phyloP scores from a whole-genome alignment of 768 basidiomycete genomes.

The Tulasnella sp. region DNA sequence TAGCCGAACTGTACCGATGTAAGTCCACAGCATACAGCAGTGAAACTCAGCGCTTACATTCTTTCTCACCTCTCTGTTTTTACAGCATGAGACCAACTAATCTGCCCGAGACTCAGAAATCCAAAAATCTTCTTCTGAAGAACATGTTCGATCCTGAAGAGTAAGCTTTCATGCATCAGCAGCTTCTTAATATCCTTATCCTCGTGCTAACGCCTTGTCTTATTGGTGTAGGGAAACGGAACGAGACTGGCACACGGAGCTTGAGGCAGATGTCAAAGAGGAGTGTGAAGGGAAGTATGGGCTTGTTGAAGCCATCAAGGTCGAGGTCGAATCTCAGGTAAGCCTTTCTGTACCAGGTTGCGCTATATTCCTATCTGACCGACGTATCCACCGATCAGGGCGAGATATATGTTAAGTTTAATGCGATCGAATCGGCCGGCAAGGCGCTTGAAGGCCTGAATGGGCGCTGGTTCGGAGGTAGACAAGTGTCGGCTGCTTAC shows the following conservation, averaged over 20 bases:
- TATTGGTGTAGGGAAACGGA: constrained; percentile 70
- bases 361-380: neutral
- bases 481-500: constrained; percentile 74
- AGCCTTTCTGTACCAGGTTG: constrained; percentile 20
- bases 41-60: neutral
- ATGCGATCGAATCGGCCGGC: constrained; percentile 63
- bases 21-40: neutral
- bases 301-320: constrained; percentile 71
- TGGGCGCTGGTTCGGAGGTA: constrained; percentile 94
- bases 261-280: constrained; percentile 89
- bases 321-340: constrained; percentile 90
- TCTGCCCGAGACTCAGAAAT: constrained; percentile 76
- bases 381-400: constrained; percentile 42
- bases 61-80: neutral
- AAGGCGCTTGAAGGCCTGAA: constrained; percentile 83
- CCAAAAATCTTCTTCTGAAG: constrained; percentile 77
- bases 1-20: constrained; percentile 12
- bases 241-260: constrained; percentile 90
- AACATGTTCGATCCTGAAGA: constrained; percentile 99
- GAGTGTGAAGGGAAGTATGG: constrained; percentile 93
- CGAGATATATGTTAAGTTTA: constrained; percentile 94
- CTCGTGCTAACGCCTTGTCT: constrained; percentile 14
- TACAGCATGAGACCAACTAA: constrained; percentile 53
- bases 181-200: neutral
- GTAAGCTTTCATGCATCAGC: constrained; percentile 36